phyloP scores from a whole-genome alignment of 2,329 filamentous ascomycete species.

The Talaromyces albobiverticillius region DNA sequence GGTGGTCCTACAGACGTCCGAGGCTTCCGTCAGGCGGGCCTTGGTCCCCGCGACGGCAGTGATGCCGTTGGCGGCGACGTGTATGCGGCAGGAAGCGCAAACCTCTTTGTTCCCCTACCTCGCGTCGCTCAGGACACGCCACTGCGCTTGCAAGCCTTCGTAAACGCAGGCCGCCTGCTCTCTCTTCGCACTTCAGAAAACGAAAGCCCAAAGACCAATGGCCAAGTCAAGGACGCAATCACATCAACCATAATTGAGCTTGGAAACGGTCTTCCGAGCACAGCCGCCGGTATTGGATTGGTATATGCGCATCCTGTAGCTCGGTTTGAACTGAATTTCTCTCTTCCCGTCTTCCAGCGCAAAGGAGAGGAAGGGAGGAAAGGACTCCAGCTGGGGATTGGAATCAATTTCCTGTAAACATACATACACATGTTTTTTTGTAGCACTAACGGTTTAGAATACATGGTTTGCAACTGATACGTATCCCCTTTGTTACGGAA shows the following conservation, averaged over 20 bases:
- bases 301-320: slow-evolving; percentile 95
- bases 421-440: slow-evolving; percentile 14
- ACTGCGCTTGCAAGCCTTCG: slow-evolving; percentile 82
- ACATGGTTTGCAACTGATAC: background rate
- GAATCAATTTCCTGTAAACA: slow-evolving; percentile 84
- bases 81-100: slow-evolving; percentile 84
- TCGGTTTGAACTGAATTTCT: slow-evolving; percentile 94
- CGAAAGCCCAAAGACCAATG: slow-evolving; percentile 46
- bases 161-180: slow-evolving; percentile 83
- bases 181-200: slow-evolving; percentile 62
- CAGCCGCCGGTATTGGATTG: slow-evolving; percentile 81
- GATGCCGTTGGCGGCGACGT: slow-evolving; percentile 90
- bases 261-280: slow-evolving; percentile 72
- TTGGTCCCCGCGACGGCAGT: slow-evolving; percentile 80
- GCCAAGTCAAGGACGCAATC: slow-evolving; percentile 45
- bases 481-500: background rate
- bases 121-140: slow-evolving; percentile 77
- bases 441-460: background rate
- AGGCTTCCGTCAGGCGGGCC: slow-evolving; percentile 83
- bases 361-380: slow-evolving; percentile 85
- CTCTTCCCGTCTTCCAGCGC: slow-evolving; percentile 75
- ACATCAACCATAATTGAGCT: slow-evolving; percentile 66
- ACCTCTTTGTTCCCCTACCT: slow-evolving; percentile 80
- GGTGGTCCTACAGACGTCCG: slow-evolving; percentile 93
- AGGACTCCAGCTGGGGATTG: slow-evolving; percentile 91